Conservation (phyloP, 2,329 filamentous ascomycete genomes). For the Pyrenophora tritici-repentis region DNA sequence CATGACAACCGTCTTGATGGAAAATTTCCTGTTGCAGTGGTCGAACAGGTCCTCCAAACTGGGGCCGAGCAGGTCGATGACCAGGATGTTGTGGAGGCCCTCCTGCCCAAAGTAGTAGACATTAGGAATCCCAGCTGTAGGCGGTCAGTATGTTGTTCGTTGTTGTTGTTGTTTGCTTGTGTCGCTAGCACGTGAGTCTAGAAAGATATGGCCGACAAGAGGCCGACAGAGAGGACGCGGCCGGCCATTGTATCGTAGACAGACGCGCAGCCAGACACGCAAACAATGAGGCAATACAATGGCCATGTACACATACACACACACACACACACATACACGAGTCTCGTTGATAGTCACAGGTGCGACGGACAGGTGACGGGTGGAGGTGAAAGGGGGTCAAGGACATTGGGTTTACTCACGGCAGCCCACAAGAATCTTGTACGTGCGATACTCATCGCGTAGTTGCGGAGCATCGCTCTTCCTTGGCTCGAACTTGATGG, state of each 20-base stretch:
- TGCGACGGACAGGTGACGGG: constrained; percentile 10
- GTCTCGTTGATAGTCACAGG: not conserved
- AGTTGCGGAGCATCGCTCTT: constrained; percentile 98
- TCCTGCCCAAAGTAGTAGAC: constrained; percentile 99
- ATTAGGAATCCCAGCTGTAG: constrained; percentile 91
- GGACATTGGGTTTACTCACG: constrained; percentile 67
- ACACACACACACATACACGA: not conserved
- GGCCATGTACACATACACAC: not conserved
- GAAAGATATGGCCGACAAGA: too few species aligned
- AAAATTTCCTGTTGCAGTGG: constrained; percentile 92
- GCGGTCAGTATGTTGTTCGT: constrained; percentile 16
- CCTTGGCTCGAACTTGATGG: constrained; percentile 99
- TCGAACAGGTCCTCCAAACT: constrained; percentile 97
- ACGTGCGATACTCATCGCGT: constrained; percentile 97
- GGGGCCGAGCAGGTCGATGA: constrained; percentile 93
- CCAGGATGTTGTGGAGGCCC: constrained; percentile 96
- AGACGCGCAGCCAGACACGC: too few species aligned
- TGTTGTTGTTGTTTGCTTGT: too few species aligned
- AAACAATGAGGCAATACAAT: too few species aligned
- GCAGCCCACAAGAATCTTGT: constrained; percentile 99
- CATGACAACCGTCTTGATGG: constrained; percentile 98
- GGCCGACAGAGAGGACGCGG: too few species aligned
- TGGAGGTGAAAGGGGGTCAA: constrained; percentile 10
- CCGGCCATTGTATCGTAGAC: too few species aligned
- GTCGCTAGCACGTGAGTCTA: too few species aligned